Conservation (phyloP, 805 yeast species). For the Tetrapisispora namnaoensis region DNA sequence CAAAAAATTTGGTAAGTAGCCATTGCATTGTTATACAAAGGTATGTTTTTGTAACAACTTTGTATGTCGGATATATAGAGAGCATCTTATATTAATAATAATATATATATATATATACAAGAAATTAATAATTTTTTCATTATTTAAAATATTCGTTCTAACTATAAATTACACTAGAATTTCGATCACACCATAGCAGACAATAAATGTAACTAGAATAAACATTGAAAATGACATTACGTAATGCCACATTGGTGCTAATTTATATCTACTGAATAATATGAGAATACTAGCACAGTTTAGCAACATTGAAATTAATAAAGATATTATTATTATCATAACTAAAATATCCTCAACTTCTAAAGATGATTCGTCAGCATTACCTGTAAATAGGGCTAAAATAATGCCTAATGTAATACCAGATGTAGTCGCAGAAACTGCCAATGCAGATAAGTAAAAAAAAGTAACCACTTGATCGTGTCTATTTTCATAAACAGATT, state of each 20-base stretch:
- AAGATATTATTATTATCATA: constrained; percentile 13
- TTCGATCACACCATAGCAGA: constrained; percentile 26
- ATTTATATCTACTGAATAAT: constrained; percentile 22
- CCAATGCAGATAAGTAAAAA: constrained; percentile 19
- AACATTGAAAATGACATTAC: constrained; percentile 19
- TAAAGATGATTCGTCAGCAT: constrained; percentile 10
- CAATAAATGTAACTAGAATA: constrained; percentile 19
- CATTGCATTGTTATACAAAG: not conserved
- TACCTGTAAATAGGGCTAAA: constrained; percentile 17
- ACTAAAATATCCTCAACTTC: constrained; percentile 16
- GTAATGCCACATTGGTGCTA: constrained; percentile 29
- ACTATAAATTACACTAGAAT: constrained; percentile 9
- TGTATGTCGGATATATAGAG: not conserved
- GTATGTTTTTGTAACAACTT: not conserved
- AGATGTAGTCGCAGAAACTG: constrained; percentile 20
- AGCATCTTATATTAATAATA: not conserved
- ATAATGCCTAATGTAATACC: constrained; percentile 22
- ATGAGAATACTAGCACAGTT: constrained; percentile 17
- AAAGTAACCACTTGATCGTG: constrained; percentile 27
- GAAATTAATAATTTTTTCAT: not conserved
- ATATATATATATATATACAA: no score
- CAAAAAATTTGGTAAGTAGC: not conserved
- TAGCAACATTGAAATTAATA: constrained; percentile 18
- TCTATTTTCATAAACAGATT: constrained; percentile 20
- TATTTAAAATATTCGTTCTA: not conserved